These are phyloP conservation scores for Thelonectria olida DNA, from an alignment of 2,329 filamentous ascomycete genomes.

Conservation along the genomic window DNA sequence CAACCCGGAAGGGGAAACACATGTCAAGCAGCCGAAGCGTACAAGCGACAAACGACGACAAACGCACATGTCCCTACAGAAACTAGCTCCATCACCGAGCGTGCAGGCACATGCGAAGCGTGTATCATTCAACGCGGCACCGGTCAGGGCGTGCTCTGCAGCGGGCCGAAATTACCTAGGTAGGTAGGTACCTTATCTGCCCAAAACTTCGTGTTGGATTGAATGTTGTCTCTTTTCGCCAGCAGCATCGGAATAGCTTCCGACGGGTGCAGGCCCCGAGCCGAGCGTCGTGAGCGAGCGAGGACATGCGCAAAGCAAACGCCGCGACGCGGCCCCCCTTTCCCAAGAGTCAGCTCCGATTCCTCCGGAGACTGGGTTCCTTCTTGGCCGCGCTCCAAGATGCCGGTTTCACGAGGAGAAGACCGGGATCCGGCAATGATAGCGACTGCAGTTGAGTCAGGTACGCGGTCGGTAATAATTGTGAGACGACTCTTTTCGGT, in stretches of 20 bases:
- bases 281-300: neutral
- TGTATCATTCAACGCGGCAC: too few relatives aligned
- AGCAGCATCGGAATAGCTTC: constrained; percentile 8
- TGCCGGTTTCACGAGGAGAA: neutral
- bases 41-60: too few relatives aligned
- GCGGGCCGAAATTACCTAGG: too few relatives aligned
- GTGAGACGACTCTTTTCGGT: neutral
- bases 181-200: too few relatives aligned
- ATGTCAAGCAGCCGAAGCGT: too few relatives aligned
- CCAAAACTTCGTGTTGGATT: too few relatives aligned
- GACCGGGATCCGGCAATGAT: neutral
- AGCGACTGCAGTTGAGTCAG: neutral
- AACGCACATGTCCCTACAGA: too few relatives aligned
- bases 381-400: neutral
- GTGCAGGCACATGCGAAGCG: too few relatives aligned
- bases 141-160: too few relatives aligned
- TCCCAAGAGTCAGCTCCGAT: neutral
- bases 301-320: too few relatives aligned
- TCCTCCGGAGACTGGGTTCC: constrained; percentile 1
- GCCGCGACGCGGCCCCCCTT: too few relatives aligned
- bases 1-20: neutral
- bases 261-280: constrained; percentile 1
- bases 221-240: neutral
- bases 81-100: too few relatives aligned
- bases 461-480: neutral